Conservation (phyloP, 805 yeast species). For the Ogataea thermomethanolica region DNA sequence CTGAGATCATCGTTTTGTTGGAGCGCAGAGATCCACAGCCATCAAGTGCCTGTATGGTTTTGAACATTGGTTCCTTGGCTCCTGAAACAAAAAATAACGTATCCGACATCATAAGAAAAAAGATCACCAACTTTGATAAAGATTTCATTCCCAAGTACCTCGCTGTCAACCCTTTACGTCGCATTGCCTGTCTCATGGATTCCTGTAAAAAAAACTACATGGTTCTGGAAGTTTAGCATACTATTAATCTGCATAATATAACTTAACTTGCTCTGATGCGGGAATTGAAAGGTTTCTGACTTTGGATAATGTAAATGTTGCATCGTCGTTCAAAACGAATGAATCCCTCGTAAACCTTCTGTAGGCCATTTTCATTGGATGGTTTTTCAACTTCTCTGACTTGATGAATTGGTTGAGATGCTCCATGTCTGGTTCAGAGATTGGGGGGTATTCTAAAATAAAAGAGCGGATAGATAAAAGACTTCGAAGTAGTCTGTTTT, state of each 20-base stretch:
- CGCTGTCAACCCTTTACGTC: slow-evolving; percentile 30
- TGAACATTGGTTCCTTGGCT: not conserved
- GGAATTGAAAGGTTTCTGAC: slow-evolving; percentile 7
- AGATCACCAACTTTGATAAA: slow-evolving; percentile 6
- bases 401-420: slow-evolving; percentile 14
- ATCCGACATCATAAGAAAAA: slow-evolving; percentile 2
- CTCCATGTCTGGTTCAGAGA: slow-evolving; percentile 16
- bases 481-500: slow-evolving; percentile 16
- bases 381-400: slow-evolving; percentile 1
- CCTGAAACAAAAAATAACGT: not conserved
- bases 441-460: slow-evolving; percentile 16
- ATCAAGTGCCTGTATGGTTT: slow-evolving; percentile 1
- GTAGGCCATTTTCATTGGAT: slow-evolving; percentile 15
- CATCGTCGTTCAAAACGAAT: slow-evolving; percentile 19
- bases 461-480: slow-evolving; percentile 15
- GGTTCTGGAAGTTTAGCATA: slow-evolving; percentile 28
- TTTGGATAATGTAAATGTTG: slow-evolving; percentile 9
- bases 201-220: slow-evolving; percentile 37
- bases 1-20: slow-evolving; percentile 10
- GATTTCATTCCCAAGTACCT: slow-evolving; percentile 32
- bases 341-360: slow-evolving; percentile 11
- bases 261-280: slow-evolving; percentile 9
- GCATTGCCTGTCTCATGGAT: slow-evolving; percentile 41
- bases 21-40: not conserved
- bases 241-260: slow-evolving; percentile 9